A percentile compares a stretch with the other conserved stretches of the same genome.
These are phyloP conservation scores for Nakazawaea anatomiae DNA, from an alignment of 805 yeast genomes.

Conservation along the genomic window DNA sequence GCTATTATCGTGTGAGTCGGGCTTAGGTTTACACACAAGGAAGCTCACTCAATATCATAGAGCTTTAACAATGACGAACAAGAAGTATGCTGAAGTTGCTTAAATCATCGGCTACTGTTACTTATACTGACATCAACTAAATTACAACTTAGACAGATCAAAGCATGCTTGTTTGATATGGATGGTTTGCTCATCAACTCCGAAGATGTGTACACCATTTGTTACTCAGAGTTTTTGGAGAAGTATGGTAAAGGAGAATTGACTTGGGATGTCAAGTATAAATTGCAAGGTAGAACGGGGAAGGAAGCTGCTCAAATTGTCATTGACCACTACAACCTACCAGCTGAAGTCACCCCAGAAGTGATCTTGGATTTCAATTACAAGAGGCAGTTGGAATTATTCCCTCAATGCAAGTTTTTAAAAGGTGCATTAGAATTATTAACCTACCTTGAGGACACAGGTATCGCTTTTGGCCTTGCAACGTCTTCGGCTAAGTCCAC, in stretches of 20 bases:
- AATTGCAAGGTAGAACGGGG: conserved; percentile 90
- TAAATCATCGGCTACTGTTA: too few relatives aligned
- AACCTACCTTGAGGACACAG: conserved; percentile 38
- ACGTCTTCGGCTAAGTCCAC: conserved; percentile 70
- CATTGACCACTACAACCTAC: conserved; percentile 62
- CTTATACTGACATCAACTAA: not conserved
- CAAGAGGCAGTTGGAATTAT: conserved; percentile 45
- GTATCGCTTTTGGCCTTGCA: conserved; percentile 83
- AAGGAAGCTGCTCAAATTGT: conserved; percentile 60
- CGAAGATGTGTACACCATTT: conserved; percentile 85
- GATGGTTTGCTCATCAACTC: conserved; percentile 92
- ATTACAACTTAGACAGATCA: conserved; percentile 23
- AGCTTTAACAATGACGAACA: conserved; percentile 2
- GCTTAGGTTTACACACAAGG: too few relatives aligned
- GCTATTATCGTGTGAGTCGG: too few relatives aligned
- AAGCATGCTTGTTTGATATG: conserved; percentile 80
- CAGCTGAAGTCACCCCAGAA: conserved; percentile 49
- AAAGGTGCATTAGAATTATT: conserved; percentile 84
- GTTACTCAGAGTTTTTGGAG: conserved; percentile 60
- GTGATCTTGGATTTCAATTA: conserved; percentile 51
- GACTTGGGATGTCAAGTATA: conserved; percentile 86
- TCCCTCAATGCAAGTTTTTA: conserved; percentile 62
- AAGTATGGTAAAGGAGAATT: conserved; percentile 71
- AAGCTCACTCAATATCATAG: too few relatives aligned
- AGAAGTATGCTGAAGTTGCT: conserved; percentile 3